Base-by-base conservation (phyloP, 1,284 basidiomycete genomes). In the Marasmius fiardii region DNA sequence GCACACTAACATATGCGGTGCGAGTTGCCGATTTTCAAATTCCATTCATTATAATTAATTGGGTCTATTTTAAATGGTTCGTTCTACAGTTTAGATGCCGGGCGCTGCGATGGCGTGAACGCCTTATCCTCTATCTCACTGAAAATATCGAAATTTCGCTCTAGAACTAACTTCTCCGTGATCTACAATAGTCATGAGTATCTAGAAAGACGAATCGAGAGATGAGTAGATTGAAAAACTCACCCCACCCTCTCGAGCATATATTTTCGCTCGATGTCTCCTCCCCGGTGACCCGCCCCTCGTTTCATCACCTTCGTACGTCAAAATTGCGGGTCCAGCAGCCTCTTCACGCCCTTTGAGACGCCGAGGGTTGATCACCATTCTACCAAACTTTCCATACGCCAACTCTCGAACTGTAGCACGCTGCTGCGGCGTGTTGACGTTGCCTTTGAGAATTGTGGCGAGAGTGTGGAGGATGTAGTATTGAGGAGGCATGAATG, bases 401-500 rank as follows among this genome's bases (percentile, higher is more conserved):
- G 85, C 80, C n/a, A 90, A 68, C 24, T 62, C 58, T 50, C 71
- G 66, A 6, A 87, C 72, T 52, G 67, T 70, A 34, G 69, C 71
- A 35, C 77, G 71, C 63, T 86, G 80, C 14, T 71, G 71, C 0
- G 61, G 34, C 4, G 78, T 80, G 58, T 70, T 81, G 43, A 56
- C 52, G 21, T 65, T 51, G 47, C 76, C 75, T 4, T 64, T 54
- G 20, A 87, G 68, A 37, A 86, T 71, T 24, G 71, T 73, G 3
- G 78, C 72, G 34, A 90, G 74, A 3, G 84, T 87, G 8, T 73
- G 69, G 26, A 88, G 67, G 51, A 90, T 75, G 65, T 90, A 90
- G 64, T 76, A 85, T 64, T 90, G 87, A 5, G 87, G 87, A 20
- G 86, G 86, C 82, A 88, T 83, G 51, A 88, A 73, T 2, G 73